Conservation (phyloP, 116 monocot species). For the Phalaenopsis hybrid region DNA sequence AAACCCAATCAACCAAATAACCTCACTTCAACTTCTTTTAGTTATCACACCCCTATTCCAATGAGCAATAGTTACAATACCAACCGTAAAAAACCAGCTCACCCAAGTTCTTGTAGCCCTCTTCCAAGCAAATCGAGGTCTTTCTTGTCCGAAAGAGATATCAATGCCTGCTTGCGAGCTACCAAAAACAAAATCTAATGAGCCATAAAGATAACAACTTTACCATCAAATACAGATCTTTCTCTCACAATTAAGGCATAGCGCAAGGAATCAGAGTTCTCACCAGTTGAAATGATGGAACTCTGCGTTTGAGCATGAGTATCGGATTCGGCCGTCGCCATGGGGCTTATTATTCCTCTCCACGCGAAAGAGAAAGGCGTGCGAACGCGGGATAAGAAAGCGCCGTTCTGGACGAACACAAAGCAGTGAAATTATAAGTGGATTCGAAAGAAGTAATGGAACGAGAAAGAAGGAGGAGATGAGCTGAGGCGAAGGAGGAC, state of each 20-base stretch:
- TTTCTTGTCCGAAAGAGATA: conserved; percentile 85
- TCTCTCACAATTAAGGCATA: not conserved
- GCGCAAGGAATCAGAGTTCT: not conserved
- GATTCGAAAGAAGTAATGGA: not conserved
- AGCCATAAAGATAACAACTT: not conserved
- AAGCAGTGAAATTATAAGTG: not conserved
- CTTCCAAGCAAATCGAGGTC: conserved; percentile 67
- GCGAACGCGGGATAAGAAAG: not conserved
- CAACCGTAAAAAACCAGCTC: not conserved
- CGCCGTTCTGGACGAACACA: not conserved
- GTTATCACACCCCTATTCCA: too few species aligned
- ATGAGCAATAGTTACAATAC: not conserved
- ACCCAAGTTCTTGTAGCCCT: conserved; percentile 86
- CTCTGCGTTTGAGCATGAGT: not conserved
- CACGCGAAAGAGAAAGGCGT: not conserved
- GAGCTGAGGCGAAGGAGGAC: not conserved
- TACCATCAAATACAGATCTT: not conserved
- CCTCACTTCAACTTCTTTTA: too few species aligned
- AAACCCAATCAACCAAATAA: too few species aligned
- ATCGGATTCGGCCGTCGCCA: conserved; percentile 8
- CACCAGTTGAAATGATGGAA: conserved; percentile 2
- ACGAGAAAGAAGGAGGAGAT: not conserved
- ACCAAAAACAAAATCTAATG: not conserved
- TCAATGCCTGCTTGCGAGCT: conserved; percentile 75
- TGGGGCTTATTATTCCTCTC: not conserved